Evolutionary conservation across 176 grass and related monocot species (phyloP).

Genomic region (Zea mays): Zm-B73-REFERENCE-NAM-5.0 NC_050096.1:301961501-301962000

Average conservation of each 20-base stretch:
- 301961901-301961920: too few relatives aligned
- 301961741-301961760: not conserved
- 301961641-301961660: not conserved
- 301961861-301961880: not conserved
- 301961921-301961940: too few relatives aligned
- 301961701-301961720: too few relatives aligned
- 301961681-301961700: not conserved
- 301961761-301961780: not conserved
- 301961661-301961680: not conserved
- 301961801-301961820: not conserved
- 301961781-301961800: not conserved
- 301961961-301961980: too few relatives aligned
- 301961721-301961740: not conserved
- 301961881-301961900: too few relatives aligned
- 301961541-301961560: constrained; percentile 47
- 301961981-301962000: too few relatives aligned
- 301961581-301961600: not conserved
- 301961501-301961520: constrained; percentile 65
- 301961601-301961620: not conserved
- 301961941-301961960: too few relatives aligned
- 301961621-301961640: not conserved
- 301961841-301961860: not conserved
- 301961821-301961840: not conserved
- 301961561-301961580: not conserved
- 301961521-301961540: constrained; percentile 92